Conservation (phyloP, 1,284 basidiomycete genomes). For the Coriolopsis trogii region DNA sequence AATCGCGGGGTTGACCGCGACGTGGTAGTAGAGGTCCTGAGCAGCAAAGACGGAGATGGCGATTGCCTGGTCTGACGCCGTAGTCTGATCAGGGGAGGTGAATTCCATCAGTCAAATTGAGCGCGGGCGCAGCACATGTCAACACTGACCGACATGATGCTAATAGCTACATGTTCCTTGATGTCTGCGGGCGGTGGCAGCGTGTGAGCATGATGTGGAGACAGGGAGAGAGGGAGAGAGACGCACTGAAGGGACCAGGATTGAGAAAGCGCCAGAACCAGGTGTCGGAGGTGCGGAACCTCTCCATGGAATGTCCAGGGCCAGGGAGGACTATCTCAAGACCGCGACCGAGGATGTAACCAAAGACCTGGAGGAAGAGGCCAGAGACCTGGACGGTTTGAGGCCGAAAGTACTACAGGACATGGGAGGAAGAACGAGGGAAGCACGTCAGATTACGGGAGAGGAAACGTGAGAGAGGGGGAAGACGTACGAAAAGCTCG, state of each 20-base stretch:
- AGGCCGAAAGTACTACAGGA: constrained; percentile 38
- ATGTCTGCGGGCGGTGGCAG: constrained; percentile 40
- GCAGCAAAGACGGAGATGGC: constrained; percentile 36
- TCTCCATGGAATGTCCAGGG: constrained; percentile 31
- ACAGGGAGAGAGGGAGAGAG: neutral
- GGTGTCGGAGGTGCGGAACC: constrained; percentile 41
- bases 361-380: constrained; percentile 57
- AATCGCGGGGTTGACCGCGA: constrained; percentile 37
- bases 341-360: constrained; percentile 43
- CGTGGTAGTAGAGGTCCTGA: constrained; percentile 40
- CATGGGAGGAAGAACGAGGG: neutral
- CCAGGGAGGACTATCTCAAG: constrained; percentile 53
- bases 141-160: constrained; percentile 44
- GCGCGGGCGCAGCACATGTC: constrained; percentile 19
- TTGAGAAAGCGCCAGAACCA: constrained; percentile 57
- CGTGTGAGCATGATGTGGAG: neutral
- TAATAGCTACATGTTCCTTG: constrained; percentile 63
- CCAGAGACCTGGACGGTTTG: constrained; percentile 61
- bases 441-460: constrained; percentile 15
- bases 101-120: neutral
- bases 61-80: constrained; percentile 16
- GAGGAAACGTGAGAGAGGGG: neutral
- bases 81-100: constrained; percentile 6
- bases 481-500: constrained; percentile 52
- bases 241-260: constrained; percentile 56